A percentile compares a stretch with the other conserved stretches of the same genome.
Conservation (phyloP, 192 early-diverging fungal species). For the Chytriomyces sp. region DNA sequence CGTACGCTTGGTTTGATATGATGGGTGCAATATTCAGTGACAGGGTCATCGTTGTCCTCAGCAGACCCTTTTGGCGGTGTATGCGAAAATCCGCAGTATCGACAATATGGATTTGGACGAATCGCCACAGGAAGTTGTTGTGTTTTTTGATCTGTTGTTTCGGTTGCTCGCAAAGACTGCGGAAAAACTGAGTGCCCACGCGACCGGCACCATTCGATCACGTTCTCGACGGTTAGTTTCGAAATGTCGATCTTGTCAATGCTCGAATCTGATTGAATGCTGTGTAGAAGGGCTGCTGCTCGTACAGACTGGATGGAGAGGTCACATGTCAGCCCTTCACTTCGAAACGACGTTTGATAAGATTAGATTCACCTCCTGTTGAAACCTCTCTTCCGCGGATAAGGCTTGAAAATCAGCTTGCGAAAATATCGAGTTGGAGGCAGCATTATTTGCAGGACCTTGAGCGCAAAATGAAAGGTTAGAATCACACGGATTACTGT, state of each 20-base stretch:
- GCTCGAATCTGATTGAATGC: not conserved
- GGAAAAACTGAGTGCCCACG: not conserved
- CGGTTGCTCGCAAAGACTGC: not conserved
- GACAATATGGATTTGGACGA: constrained; percentile 1
- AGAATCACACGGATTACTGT: not conserved
- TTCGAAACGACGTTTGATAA: too few relatives aligned
- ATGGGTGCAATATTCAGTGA: not conserved
- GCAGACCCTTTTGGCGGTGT: not conserved
- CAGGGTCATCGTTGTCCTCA: not conserved
- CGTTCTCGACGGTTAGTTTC: not conserved
- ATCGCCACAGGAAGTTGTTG: not conserved
- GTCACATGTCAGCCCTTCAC: too few relatives aligned
- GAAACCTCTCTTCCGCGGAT: too few relatives aligned
- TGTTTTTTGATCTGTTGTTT: not conserved
- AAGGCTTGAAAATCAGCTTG: too few relatives aligned
- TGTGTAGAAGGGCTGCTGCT: not conserved
- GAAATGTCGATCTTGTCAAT: not conserved
- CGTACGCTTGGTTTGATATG: not conserved
- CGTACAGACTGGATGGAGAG: too few relatives aligned
- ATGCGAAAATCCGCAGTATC: constrained; percentile 18
- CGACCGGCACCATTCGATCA: constrained; percentile 2
- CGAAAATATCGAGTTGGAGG: too few relatives aligned
- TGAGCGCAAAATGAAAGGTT: too few relatives aligned
- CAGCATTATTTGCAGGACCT: too few relatives aligned
- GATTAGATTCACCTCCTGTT: too few relatives aligned